Conservation (phyloP, 2,329 filamentous ascomycete species). For the Monosporascus ibericus region DNA sequence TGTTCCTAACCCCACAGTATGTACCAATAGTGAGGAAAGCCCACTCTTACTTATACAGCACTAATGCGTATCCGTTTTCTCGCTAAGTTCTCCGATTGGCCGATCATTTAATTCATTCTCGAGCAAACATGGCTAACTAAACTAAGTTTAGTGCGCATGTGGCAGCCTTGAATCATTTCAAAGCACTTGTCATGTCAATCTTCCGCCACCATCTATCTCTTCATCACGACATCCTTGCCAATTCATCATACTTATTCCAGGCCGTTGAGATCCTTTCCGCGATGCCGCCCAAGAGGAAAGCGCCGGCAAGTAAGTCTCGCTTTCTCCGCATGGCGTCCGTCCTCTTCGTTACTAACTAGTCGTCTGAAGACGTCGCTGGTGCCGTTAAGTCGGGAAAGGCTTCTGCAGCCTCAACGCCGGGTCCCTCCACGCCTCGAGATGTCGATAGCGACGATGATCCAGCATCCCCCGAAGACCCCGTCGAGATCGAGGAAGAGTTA, state of each 20-base stretch:
- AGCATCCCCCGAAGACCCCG: conserved; percentile 35
- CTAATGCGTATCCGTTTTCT: no score
- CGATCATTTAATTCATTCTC: no score
- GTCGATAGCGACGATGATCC: conserved; percentile 45
- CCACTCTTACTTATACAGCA: no score
- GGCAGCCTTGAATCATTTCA: background rate
- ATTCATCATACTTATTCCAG: conserved; percentile 1
- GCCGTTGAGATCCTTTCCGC: conserved; percentile 5
- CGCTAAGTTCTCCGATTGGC: no score
- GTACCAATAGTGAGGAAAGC: no score
- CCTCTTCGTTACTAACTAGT: conserved; percentile 25
- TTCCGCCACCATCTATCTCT: background rate
- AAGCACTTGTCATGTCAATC: background rate
- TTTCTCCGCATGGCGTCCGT: conserved; percentile 1
- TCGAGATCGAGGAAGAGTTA: conserved; percentile 48
- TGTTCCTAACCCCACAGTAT: no score
- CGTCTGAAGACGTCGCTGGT: conserved; percentile 36
- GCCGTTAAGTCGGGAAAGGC: conserved; percentile 49
- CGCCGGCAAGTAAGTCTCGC: conserved; percentile 40
- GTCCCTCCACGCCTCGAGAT: conserved; percentile 54
- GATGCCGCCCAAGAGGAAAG: conserved; percentile 71
- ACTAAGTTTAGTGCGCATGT: no score
- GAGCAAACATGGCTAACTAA: no score
- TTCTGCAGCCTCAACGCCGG: conserved; percentile 55
- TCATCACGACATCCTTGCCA: background rate